A percentile compares a stretch with the other conserved stretches of the same genome.
Conservation (phyloP, 1,284 basidiomycete genomes). For the Rhodotorula sp. region DNA sequence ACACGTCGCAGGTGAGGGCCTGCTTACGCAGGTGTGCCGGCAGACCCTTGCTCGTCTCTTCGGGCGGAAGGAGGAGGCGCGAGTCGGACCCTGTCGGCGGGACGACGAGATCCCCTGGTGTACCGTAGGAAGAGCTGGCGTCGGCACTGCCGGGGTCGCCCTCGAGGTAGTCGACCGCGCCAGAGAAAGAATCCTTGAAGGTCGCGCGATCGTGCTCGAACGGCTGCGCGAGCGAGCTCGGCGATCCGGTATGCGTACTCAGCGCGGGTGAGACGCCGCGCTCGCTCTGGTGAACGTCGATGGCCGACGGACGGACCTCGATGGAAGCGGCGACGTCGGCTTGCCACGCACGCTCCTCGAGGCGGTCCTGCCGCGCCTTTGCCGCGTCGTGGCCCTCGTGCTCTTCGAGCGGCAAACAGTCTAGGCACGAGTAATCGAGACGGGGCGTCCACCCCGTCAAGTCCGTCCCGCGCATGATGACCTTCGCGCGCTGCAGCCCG, state of each 20-base stretch:
- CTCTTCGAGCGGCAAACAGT: slow-evolving; percentile 10
- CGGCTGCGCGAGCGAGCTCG: background rate
- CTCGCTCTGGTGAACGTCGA: background rate
- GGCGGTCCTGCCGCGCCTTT: slow-evolving; percentile 6
- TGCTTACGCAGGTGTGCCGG: slow-evolving; percentile 18
- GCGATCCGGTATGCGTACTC: background rate
- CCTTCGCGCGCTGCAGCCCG: slow-evolving; percentile 3
- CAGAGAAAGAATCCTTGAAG: slow-evolving; percentile 20
- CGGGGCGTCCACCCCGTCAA: slow-evolving; percentile 19
- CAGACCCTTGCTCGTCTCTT: slow-evolving; percentile 13
- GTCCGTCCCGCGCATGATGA: slow-evolving; percentile 21
- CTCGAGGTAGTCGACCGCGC: slow-evolving; percentile 21
- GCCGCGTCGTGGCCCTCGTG: background rate
- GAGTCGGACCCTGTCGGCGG: background rate
- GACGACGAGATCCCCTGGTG: too few relatives aligned
- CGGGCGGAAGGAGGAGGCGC: slow-evolving; percentile 7
- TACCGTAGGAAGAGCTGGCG: background rate
- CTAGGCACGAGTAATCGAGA: slow-evolving; percentile 21
- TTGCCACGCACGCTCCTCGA: slow-evolving; percentile 7
- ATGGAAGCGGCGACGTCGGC: background rate
- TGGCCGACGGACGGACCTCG: background rate
- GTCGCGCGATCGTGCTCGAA: slow-evolving; percentile 10
- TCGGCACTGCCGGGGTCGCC: background rate
- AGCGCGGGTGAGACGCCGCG: background rate
- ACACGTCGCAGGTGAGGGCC: slow-evolving; percentile 28